Evolutionary conservation across 208 protist genomes (phyloP).

Genomic region (Trypanosoma congolense): DNA sequence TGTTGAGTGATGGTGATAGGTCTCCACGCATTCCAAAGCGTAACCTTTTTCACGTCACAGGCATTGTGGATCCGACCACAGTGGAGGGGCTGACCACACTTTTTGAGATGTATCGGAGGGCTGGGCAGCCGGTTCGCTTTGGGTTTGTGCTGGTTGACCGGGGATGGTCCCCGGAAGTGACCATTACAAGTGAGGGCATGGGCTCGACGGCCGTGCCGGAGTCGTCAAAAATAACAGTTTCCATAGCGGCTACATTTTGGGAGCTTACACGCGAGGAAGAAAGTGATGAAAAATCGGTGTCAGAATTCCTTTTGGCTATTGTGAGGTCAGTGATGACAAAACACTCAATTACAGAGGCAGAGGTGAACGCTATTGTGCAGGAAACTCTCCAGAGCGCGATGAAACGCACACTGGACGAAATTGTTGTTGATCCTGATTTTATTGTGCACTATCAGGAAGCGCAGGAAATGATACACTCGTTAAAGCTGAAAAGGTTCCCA

Average conservation of each 20-base stretch:
- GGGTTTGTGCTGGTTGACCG: conserved; percentile 46
- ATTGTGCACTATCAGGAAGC: conserved; percentile 31
- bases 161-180: conserved; percentile 18
- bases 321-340: neutral
- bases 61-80: conserved; percentile 56
- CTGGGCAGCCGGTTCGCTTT: conserved; percentile 35
- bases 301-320: conserved; percentile 12
- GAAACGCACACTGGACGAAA: conserved; percentile 9
- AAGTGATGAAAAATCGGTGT: neutral
- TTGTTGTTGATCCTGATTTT: conserved; percentile 24
- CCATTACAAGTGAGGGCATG: neutral
- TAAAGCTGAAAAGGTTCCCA: conserved; percentile 17
- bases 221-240: conserved; percentile 2
- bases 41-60: conserved; percentile 70
- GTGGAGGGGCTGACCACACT: conserved; percentile 14
- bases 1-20: neutral
- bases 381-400: conserved; percentile 3
- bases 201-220: neutral
- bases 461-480: conserved; percentile 27
- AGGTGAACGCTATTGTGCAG: neutral
- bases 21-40: conserved; percentile 34
- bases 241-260: conserved; percentile 23
- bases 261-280: conserved; percentile 19
- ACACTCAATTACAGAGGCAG: neutral
- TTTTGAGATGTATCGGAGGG: conserved; percentile 14